Evolutionary conservation across 1,284 basidiomycete species (phyloP).

Genomic region (Trichosporon coremiiforme): DNA sequence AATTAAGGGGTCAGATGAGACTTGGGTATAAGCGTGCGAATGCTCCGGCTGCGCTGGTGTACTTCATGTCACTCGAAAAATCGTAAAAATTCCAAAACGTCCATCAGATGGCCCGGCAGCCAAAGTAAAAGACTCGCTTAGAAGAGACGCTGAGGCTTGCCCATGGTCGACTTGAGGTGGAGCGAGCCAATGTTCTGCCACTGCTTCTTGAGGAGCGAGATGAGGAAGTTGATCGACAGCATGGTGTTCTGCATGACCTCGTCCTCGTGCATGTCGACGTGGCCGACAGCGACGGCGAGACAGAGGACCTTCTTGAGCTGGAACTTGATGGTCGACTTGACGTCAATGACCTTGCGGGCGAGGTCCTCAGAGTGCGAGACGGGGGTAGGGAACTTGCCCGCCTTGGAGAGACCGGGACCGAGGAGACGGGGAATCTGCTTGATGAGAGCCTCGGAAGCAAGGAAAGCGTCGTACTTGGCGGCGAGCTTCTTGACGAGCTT

Average conservation of each 20-base stretch:
- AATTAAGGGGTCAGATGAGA: conserved; percentile 53
- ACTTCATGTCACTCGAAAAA: conserved; percentile 15
- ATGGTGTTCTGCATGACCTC: conserved; percentile 96
- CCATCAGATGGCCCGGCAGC: conserved; percentile 18
- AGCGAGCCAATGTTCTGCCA: conserved; percentile 99
- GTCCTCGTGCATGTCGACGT: conserved; percentile 97
- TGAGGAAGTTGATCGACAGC: conserved; percentile 99
- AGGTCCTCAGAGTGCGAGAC: conserved; percentile 93
- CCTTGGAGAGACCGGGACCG: conserved; percentile 99
- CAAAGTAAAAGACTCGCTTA: conserved; percentile 57
- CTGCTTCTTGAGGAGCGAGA: conserved; percentile 98
- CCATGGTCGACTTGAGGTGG: conserved; percentile 99
- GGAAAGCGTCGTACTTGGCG: conserved; percentile 99
- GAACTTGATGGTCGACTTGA: conserved; percentile 99
- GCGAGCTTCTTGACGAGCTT: conserved; percentile 99
- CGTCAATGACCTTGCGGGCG: conserved; percentile 87
- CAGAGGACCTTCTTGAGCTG: conserved; percentile 99
- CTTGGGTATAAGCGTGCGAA: conserved; percentile 59
- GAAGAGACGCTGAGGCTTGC: conserved; percentile 94
- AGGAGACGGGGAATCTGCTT: conserved; percentile 99
- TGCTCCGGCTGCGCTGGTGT: conserved; percentile 51
- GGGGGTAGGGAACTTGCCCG: conserved; percentile 99
- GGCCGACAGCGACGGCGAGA: conserved; percentile 97
- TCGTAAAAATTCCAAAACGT: neutral
- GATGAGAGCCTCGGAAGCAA: conserved; percentile 96